A percentile compares a stretch with the other conserved stretches of the same genome.
Conservation (phyloP, 257 asterid species). For the Gentiana macrophylla region DNA sequence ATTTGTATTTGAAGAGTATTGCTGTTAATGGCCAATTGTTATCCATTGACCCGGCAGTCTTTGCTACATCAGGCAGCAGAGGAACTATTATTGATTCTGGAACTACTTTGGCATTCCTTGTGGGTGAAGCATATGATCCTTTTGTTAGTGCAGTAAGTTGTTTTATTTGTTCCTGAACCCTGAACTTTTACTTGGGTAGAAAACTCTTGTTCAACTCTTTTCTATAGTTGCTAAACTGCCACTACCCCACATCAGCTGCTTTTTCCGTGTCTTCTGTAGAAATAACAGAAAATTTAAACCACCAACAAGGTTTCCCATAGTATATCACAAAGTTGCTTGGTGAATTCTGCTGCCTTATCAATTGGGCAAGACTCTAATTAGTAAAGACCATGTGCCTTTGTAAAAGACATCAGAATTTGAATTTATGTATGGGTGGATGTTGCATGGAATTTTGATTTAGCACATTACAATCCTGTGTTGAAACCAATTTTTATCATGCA, state of each 20-base stretch:
- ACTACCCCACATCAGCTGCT: background rate
- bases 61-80: slow-evolving; percentile 56
- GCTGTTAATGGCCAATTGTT: slow-evolving; percentile 64
- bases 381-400: background rate
- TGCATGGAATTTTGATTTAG: background rate
- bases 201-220: too few relatives aligned
- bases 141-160: slow-evolving; percentile 65
- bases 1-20: slow-evolving; percentile 67
- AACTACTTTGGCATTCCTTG: slow-evolving; percentile 85
- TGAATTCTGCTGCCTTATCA: background rate
- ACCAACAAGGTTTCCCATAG: too few relatives aligned
- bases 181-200: background rate
- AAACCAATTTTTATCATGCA: slow-evolving; percentile 19
- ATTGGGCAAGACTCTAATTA: background rate
- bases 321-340: background rate
- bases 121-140: slow-evolving; percentile 73
- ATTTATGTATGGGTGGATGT: background rate
- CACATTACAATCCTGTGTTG: background rate
- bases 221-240: background rate
- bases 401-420: background rate
- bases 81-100: slow-evolving; percentile 91
- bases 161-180: slow-evolving; percentile 4
- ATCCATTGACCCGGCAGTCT: slow-evolving; percentile 63
- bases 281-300: background rate
- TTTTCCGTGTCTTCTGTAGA: background rate